These are phyloP conservation scores for Stephania japonica DNA, from an alignment of 164 flowering plant genomes.

Conservation along the genomic window DNA sequence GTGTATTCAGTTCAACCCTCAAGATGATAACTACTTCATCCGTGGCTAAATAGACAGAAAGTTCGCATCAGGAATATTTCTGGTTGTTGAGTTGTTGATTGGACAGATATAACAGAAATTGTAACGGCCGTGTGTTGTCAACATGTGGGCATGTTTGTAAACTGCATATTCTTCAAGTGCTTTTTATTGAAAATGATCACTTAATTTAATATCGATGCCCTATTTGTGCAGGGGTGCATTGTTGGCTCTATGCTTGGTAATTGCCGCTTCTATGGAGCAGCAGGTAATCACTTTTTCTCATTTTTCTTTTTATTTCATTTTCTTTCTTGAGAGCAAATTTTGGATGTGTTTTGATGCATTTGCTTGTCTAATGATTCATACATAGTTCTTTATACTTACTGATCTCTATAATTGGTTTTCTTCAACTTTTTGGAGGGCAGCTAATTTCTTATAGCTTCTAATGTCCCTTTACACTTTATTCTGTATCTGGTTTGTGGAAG, in stretches of 20 bases:
- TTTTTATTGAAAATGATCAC: too few species aligned
- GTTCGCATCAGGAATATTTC: conserved; percentile 67
- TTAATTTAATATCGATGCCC: conserved; percentile 5
- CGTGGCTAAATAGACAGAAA: conserved; percentile 89
- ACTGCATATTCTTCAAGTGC: neutral
- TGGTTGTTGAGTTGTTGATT: conserved; percentile 53
- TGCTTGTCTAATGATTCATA: neutral
- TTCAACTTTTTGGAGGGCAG: too few species aligned
- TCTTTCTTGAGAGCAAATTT: neutral
- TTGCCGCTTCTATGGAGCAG: conserved; percentile 53
- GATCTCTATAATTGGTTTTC: too few species aligned
- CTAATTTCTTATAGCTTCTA: too few species aligned
- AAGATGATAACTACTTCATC: conserved; percentile 61
- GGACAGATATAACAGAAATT: conserved; percentile 61
- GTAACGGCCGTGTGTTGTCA: conserved; percentile 74
- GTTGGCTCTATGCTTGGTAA: conserved; percentile 65
- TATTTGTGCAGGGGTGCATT: conserved; percentile 51
- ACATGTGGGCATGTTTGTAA: conserved; percentile 73
- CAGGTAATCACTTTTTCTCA: conserved; percentile 38
- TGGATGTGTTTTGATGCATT: neutral
- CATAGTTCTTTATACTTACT: neutral
- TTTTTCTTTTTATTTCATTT: neutral
- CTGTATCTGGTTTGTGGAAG: too few species aligned
- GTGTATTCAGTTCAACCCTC: conserved; percentile 62
- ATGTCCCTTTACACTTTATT: too few species aligned